phyloP scores from a whole-genome alignment of 2,329 filamentous ascomycete genomes.

The Phialophora macrospora region DNA sequence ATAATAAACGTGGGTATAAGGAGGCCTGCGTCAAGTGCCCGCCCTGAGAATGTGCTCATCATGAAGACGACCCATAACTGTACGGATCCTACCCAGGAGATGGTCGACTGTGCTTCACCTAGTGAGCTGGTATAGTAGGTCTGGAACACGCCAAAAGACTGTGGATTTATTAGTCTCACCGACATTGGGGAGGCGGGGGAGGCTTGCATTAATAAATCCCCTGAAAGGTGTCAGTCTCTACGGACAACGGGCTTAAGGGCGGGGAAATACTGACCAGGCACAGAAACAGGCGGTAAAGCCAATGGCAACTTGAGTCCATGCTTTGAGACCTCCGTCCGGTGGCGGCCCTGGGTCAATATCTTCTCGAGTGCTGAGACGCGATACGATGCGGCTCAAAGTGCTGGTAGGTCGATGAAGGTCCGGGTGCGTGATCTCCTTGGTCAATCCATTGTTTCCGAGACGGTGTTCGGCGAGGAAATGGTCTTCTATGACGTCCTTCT shows the following conservation, averaged over 20 bases:
- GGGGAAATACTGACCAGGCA: slow-evolving; percentile 51
- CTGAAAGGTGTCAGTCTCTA: slow-evolving; percentile 15
- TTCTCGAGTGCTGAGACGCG: slow-evolving; percentile 31
- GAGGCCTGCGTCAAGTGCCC: slow-evolving; percentile 58
- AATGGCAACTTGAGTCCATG: slow-evolving; percentile 62
- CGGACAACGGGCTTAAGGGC: not conserved
- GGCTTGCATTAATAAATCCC: slow-evolving; percentile 50
- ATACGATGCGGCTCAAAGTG: slow-evolving; percentile 29
- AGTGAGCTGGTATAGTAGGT: slow-evolving; percentile 56
- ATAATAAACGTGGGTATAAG: slow-evolving; percentile 52
- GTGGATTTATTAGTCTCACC: not conserved
- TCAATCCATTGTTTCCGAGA: slow-evolving; percentile 7
- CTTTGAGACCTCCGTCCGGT: slow-evolving; percentile 49
- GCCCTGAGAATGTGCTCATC: slow-evolving; percentile 57
- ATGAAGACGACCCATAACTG: slow-evolving; percentile 58
- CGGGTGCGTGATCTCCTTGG: slow-evolving; percentile 21
- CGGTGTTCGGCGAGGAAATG: slow-evolving; percentile 3
- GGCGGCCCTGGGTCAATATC: slow-evolving; percentile 34
- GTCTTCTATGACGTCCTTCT: slow-evolving; percentile 28
- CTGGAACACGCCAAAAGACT: slow-evolving; percentile 62
- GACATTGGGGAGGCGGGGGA: not conserved
- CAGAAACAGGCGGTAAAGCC: slow-evolving; percentile 62
- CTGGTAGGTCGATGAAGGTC: slow-evolving; percentile 26
- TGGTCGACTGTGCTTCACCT: slow-evolving; percentile 51
- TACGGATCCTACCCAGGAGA: slow-evolving; percentile 59